Evolutionary conservation across 2,329 filamentous ascomycete species (phyloP).

Genomic region (Pseudogymnoascus sp.): DNA sequence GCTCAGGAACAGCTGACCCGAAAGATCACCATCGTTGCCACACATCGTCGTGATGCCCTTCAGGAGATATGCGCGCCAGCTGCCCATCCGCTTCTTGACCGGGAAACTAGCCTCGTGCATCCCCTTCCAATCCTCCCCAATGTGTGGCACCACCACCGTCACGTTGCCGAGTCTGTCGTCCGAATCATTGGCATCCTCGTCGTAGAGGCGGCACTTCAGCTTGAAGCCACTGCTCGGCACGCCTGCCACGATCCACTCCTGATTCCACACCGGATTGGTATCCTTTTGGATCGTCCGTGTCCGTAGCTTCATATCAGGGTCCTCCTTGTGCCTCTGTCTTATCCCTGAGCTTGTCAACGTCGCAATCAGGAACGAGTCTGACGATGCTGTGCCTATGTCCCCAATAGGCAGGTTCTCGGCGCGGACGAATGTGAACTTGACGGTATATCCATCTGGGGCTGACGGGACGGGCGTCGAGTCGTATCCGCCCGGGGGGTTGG

Average conservation of each 20-base stretch:
- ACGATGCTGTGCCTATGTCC: constrained; percentile 67
- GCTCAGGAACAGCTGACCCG: constrained; percentile 62
- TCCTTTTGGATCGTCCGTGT: constrained; percentile 67
- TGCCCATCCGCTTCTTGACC: constrained; percentile 76
- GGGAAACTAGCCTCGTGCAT: constrained; percentile 56
- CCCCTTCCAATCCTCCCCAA: constrained; percentile 61
- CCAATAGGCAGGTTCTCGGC: constrained; percentile 75
- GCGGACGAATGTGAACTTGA: constrained; percentile 76
- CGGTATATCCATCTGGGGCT: constrained; percentile 69
- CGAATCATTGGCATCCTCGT: constrained; percentile 79
- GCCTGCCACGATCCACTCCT: constrained; percentile 82
- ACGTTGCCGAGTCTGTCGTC: constrained; percentile 86
- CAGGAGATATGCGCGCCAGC: constrained; percentile 75
- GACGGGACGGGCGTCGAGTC: constrained; percentile 70
- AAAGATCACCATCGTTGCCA: constrained; percentile 53
- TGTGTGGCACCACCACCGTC: constrained; percentile 52
- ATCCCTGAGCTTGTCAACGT: constrained; percentile 59
- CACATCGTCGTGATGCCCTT: constrained; percentile 60
- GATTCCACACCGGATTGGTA: constrained; percentile 72
- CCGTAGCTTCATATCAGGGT: constrained; percentile 64
- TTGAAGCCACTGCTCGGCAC: constrained; percentile 72
- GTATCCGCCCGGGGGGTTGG: constrained; percentile 53
- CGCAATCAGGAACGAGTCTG: constrained; percentile 74
- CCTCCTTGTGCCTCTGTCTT: constrained; percentile 76
- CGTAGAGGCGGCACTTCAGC: constrained; percentile 79